Evolutionary conservation across 2,329 filamentous ascomycete species (phyloP).

Genomic region (Penicillium psychrosexuale): DNA sequence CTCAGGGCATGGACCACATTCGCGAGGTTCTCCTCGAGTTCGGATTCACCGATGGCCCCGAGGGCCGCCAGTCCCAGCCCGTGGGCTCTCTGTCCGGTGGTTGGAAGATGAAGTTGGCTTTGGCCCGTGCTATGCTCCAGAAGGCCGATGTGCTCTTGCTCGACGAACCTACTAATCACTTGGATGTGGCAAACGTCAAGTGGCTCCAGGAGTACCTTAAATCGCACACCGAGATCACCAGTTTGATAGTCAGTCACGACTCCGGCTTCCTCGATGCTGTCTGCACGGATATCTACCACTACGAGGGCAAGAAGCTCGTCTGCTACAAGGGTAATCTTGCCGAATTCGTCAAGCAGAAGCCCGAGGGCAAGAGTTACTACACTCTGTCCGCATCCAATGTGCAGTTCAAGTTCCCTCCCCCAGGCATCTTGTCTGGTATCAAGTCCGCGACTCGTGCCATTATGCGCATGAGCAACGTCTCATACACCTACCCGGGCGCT

Average conservation of each 20-base stretch:
- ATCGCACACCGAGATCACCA: conserved; percentile 93
- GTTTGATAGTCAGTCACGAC: conserved; percentile 97
- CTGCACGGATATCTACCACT: conserved; percentile 98
- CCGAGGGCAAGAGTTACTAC: conserved; percentile 97
- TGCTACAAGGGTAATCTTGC: conserved; percentile 52
- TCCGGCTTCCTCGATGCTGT: conserved; percentile 95
- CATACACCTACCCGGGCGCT: conserved; percentile 88
- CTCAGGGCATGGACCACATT: conserved; percentile 76
- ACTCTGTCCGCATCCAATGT: conserved; percentile 83
- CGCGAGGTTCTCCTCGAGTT: conserved; percentile 82
- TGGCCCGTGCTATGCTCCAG: conserved; percentile 95
- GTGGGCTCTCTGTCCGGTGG: conserved; percentile 95
- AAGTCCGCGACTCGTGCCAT: conserved; percentile 94
- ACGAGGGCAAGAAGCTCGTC: conserved; percentile 91
- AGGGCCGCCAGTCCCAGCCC: conserved; percentile 81
- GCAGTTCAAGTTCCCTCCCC: conserved; percentile 97
- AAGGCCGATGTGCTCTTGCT: conserved; percentile 93
- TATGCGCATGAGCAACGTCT: conserved; percentile 87
- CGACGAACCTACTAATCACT: conserved; percentile 98
- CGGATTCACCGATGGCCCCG: conserved; percentile 85
- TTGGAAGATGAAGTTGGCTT: conserved; percentile 99
- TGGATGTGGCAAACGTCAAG: conserved; percentile 92
- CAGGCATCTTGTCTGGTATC: conserved; percentile 89
- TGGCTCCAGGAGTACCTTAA: conserved; percentile 97
- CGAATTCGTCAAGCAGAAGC: conserved; percentile 78